Conservation (phyloP, 1,284 basidiomycete species). For the Exobasidium rhododendri region DNA sequence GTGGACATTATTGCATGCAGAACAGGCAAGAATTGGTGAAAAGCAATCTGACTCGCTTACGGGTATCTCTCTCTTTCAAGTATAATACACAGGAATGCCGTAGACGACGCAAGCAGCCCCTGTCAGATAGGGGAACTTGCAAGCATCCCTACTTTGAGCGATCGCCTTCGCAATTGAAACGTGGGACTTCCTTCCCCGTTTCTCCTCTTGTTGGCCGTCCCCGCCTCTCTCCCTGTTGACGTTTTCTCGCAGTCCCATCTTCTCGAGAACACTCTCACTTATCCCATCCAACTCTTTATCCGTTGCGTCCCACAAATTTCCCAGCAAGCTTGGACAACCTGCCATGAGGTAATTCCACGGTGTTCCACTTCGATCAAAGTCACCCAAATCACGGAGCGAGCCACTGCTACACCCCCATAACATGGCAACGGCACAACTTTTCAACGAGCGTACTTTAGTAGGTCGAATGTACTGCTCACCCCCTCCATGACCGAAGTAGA, state of each 20-base stretch:
- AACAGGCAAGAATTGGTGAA: too few relatives aligned
- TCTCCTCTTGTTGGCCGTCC: slow-evolving; percentile 14
- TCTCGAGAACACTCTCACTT: slow-evolving; percentile 76
- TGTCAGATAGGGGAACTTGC: slow-evolving; percentile 89
- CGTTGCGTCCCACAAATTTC: slow-evolving; percentile 96
- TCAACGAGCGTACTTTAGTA: slow-evolving; percentile 74
- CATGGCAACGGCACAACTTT: slow-evolving; percentile 85
- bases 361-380: slow-evolving; percentile 85
- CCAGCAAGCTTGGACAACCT: slow-evolving; percentile 87
- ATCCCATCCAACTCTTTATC: slow-evolving; percentile 94
- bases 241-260: slow-evolving; percentile 62
- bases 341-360: slow-evolving; percentile 93
- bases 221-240: slow-evolving; percentile 10
- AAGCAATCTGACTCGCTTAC: too few relatives aligned
- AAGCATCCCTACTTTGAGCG: slow-evolving; percentile 70
- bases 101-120: slow-evolving; percentile 92
- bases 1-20: too few relatives aligned
- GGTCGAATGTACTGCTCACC: slow-evolving; percentile 84
- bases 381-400: slow-evolving; percentile 78
- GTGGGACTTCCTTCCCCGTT: slow-evolving; percentile 15
- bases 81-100: slow-evolving; percentile 68
- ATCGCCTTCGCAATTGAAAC: slow-evolving; percentile 74
- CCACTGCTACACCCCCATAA: slow-evolving; percentile 99
- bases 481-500: slow-evolving; percentile 93
- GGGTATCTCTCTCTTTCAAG: too few relatives aligned